Conservation (phyloP, 108 stramenopile species). For the Aureococcus anophagefferens region DNA sequence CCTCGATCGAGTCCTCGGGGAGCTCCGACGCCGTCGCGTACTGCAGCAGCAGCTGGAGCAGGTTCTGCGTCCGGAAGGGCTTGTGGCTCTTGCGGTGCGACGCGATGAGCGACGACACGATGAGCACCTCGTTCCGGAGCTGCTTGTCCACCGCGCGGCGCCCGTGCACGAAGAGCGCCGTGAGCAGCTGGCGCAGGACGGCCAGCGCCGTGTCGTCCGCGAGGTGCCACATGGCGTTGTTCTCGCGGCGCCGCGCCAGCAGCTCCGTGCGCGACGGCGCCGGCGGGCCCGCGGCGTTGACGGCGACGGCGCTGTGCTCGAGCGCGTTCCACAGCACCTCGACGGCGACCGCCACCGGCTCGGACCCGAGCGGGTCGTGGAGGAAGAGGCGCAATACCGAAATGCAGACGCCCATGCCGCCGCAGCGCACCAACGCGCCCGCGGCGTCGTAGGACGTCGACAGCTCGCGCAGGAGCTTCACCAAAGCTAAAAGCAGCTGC, state of each 20-base stretch:
- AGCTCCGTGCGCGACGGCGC: slow-evolving; percentile 19
- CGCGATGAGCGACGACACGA: slow-evolving; percentile 25
- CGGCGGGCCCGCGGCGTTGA: slow-evolving; percentile 8
- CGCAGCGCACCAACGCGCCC: slow-evolving; percentile 8
- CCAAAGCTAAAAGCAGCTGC: slow-evolving; percentile 6
- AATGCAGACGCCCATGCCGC: slow-evolving; percentile 6
- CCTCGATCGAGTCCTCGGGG: slow-evolving; percentile 7
- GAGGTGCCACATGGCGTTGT: slow-evolving; percentile 27
- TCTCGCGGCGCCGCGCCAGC: slow-evolving; percentile 14
- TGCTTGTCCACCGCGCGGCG: slow-evolving; percentile 33
- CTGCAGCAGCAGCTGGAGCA: slow-evolving; percentile 22
- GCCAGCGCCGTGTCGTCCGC: slow-evolving; percentile 7
- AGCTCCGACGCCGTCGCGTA: slow-evolving; percentile 35
- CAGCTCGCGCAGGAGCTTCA: slow-evolving; percentile 25
- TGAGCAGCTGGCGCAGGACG: slow-evolving; percentile 10
- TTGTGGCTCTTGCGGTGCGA: slow-evolving; percentile 15
- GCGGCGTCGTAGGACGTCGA: slow-evolving; percentile 6
- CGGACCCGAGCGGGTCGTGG: slow-evolving; percentile 8
- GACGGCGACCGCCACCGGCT: slow-evolving; percentile 18
- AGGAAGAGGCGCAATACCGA: slow-evolving; percentile 11
- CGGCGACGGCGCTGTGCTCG: slow-evolving; percentile 19
- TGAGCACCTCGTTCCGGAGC: slow-evolving; percentile 32
- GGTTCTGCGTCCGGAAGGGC: slow-evolving; percentile 16
- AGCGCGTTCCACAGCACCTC: slow-evolving; percentile 40
- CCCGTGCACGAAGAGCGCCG: slow-evolving; percentile 16